phyloP scores from a whole-genome alignment of 2,329 filamentous ascomycete species.

The Blastomyces parvus region DNA sequence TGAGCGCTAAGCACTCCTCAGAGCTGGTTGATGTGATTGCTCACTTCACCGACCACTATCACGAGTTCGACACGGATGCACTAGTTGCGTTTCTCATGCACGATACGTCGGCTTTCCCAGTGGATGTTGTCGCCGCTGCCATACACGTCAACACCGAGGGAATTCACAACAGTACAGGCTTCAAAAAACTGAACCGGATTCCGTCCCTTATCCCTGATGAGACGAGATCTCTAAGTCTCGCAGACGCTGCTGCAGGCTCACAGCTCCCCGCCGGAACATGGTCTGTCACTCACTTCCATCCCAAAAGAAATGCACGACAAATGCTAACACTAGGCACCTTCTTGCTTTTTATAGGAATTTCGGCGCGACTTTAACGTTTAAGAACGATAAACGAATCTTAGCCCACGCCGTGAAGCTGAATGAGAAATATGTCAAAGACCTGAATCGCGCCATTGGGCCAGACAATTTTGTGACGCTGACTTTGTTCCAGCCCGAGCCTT shows the following conservation, averaged over 20 bases:
- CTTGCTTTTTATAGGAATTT: neutral
- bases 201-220: neutral
- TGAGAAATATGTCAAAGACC: neutral
- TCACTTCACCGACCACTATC: slow-evolving; percentile 8
- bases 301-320: neutral
- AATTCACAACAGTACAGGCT: neutral
- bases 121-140: neutral
- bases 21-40: slow-evolving; percentile 2
- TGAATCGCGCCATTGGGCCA: slow-evolving; percentile 4
- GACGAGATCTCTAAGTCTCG: neutral
- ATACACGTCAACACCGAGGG: neutral
- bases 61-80: neutral
- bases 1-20: neutral
- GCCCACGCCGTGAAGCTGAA: neutral
- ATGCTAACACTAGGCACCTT: neutral
- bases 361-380: neutral
- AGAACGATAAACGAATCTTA: neutral
- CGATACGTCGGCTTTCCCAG: neutral
- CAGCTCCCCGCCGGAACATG: neutral
- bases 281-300: neutral
- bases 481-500: slow-evolving; percentile 34
- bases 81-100: neutral
- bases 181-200: neutral
- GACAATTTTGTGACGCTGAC: neutral
- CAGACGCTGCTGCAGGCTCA: neutral